phyloP scores from a whole-genome alignment of 306 rosid species.

The Carpinus fangiana region DNA sequence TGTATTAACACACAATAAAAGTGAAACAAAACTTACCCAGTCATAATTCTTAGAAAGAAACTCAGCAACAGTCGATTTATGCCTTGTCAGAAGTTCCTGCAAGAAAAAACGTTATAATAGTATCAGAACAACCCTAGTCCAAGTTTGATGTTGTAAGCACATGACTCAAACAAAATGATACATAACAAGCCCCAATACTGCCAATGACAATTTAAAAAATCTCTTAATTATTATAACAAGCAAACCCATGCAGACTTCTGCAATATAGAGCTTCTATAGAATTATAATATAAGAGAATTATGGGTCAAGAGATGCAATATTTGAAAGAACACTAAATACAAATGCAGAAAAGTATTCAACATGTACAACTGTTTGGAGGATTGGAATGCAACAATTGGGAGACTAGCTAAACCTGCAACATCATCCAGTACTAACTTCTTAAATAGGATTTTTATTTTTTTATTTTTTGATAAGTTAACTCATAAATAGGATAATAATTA shows the following conservation, averaged over 20 bases:
- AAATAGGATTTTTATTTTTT: not conserved
- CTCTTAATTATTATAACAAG: not conserved
- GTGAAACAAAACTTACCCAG: slow-evolving; percentile 58
- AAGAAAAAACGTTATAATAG: slow-evolving; percentile 24
- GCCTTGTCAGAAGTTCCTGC: slow-evolving; percentile 98
- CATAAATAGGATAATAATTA: not conserved
- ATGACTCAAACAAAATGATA: slow-evolving; percentile 2
- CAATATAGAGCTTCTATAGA: not conserved
- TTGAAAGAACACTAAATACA: not conserved
- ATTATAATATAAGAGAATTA: not conserved
- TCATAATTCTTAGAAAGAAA: slow-evolving; percentile 93
- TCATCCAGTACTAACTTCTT: not conserved
- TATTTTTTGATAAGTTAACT: not conserved
- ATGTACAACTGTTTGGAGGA: slow-evolving; percentile 8
- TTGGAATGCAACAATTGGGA: slow-evolving; percentile 1
- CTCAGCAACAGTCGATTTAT: slow-evolving; percentile 94
- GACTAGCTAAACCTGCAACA: not conserved
- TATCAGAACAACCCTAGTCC: slow-evolving; percentile 9
- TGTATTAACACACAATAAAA: not conserved
- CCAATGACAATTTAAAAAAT: not conserved
- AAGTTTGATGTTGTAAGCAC: not conserved
- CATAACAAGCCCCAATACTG: not conserved
- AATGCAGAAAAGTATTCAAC: not conserved
- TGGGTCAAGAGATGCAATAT: not conserved
- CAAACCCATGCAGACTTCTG: not conserved